These are phyloP conservation scores for Termitomyces heimii DNA, from an alignment of 768 basidiomycete genomes.

Conservation along the genomic window DNA sequence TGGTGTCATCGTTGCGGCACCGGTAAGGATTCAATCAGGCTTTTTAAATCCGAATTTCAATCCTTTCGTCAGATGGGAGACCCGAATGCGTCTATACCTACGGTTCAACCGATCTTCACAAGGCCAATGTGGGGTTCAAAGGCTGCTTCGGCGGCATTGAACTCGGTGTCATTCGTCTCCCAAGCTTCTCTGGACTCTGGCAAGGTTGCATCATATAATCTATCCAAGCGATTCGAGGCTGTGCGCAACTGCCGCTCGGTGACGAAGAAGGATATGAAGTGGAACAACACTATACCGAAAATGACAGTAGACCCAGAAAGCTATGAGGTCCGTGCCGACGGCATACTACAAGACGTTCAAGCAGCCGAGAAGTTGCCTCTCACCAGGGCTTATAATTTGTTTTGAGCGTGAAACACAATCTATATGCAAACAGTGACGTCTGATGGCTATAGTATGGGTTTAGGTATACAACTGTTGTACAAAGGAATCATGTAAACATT, in stretches of 20 bases:
- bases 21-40: slow-evolving; percentile 41
- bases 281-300: slow-evolving; percentile 75
- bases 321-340: slow-evolving; percentile 84
- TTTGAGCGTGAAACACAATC: slow-evolving; percentile 66
- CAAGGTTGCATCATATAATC: slow-evolving; percentile 55
- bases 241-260: slow-evolving; percentile 74
- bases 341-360: slow-evolving; percentile 64
- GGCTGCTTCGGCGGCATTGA: slow-evolving; percentile 71
- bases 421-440: slow-evolving; percentile 19
- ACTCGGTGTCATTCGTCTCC: slow-evolving; percentile 86
- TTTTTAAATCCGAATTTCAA: background rate
- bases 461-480: background rate
- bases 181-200: slow-evolving; percentile 57
- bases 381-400: slow-evolving; percentile 72
- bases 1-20: slow-evolving; percentile 87
- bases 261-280: slow-evolving; percentile 89
- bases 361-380: slow-evolving; percentile 71
- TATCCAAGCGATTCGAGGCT: slow-evolving; percentile 67
- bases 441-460: background rate
- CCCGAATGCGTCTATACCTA: slow-evolving; percentile 93
- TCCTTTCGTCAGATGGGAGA: slow-evolving; percentile 78
- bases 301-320: slow-evolving; percentile 92
- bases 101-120: slow-evolving; percentile 83
- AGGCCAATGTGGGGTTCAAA: slow-evolving; percentile 94
- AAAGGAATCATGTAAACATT: no score